phyloP scores from a whole-genome alignment of 805 yeast genomes.

The Lipomyces mesembrius region DNA sequence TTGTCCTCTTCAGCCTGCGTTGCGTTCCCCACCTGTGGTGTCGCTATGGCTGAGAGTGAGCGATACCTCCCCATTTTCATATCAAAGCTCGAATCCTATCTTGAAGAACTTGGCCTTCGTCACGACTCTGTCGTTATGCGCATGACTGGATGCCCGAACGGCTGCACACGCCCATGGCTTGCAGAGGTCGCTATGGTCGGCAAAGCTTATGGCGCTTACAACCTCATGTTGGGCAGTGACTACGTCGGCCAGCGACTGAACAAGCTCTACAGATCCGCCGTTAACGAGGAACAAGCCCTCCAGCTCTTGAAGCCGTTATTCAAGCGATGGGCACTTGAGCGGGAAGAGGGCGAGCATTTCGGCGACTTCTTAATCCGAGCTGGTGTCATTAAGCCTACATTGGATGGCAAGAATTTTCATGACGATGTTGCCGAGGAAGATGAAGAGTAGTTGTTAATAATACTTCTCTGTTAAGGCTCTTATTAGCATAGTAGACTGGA shows the following conservation, averaged over 20 bases:
- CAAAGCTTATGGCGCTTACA: slow-evolving; percentile 91
- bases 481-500: neutral
- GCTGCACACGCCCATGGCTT: slow-evolving; percentile 97
- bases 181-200: slow-evolving; percentile 97
- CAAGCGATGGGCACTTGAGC: slow-evolving; percentile 91
- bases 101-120: slow-evolving; percentile 90
- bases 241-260: slow-evolving; percentile 90
- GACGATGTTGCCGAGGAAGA: slow-evolving; percentile 82
- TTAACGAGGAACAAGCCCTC: slow-evolving; percentile 87
- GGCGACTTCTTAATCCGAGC: slow-evolving; percentile 90
- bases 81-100: slow-evolving; percentile 77
- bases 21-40: slow-evolving; percentile 97
- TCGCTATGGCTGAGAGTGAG: slow-evolving; percentile 98
- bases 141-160: slow-evolving; percentile 99
- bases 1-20: slow-evolving; percentile 95
- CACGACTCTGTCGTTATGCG: slow-evolving; percentile 95
- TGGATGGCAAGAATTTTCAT: slow-evolving; percentile 92
- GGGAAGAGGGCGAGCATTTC: slow-evolving; percentile 89
- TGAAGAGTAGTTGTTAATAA: slow-evolving; percentile 7
- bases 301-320: slow-evolving; percentile 79
- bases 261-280: slow-evolving; percentile 83
- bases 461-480: too few species aligned
- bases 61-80: slow-evolving; percentile 84
- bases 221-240: slow-evolving; percentile 94
- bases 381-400: slow-evolving; percentile 86